Conservation (phyloP, 176 grass and related monocot species). For the Phragmites australis region DNA sequence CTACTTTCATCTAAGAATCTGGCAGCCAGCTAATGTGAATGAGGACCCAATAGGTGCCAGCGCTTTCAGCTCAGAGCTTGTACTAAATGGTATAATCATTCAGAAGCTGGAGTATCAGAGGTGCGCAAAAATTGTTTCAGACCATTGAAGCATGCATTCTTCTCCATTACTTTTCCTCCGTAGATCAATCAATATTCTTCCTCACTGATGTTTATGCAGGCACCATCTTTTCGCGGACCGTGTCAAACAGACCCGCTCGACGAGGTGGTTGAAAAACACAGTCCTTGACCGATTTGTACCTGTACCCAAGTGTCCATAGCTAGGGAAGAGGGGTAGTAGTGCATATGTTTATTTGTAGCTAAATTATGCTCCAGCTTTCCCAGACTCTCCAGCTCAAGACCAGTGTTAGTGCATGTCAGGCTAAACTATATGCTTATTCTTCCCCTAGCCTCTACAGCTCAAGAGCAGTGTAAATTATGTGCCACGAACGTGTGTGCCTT, state of each 20-base stretch:
- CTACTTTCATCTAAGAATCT: conserved; percentile 1
- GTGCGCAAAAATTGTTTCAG: conserved; percentile 21
- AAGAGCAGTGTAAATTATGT: not conserved
- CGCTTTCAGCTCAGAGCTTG: conserved; percentile 59
- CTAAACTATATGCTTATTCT: not conserved
- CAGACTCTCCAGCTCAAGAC: not conserved
- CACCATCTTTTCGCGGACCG: conserved; percentile 51
- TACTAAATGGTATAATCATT: conserved; percentile 77
- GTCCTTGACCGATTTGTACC: conserved; percentile 38
- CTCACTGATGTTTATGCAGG: conserved; percentile 11
- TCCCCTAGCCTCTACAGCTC: not conserved
- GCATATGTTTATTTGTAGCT: not conserved
- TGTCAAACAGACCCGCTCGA: conserved; percentile 52
- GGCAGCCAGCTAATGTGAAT: conserved; percentile 26
- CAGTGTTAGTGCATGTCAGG: conserved; percentile 5
- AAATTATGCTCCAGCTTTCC: not conserved
- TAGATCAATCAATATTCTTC: not conserved
- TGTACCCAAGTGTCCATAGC: conserved; percentile 33
- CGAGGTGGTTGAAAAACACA: conserved; percentile 48
- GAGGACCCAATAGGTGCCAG: conserved; percentile 45
- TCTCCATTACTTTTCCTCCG: not conserved
- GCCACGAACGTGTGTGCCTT: not conserved
- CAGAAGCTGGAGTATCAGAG: conserved; percentile 85
- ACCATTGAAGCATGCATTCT: not conserved
- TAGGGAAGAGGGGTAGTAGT: not conserved